These are phyloP conservation scores for Penicillium digitatum DNA, from an alignment of 2,329 filamentous ascomycete genomes.

Conservation along the genomic window DNA sequence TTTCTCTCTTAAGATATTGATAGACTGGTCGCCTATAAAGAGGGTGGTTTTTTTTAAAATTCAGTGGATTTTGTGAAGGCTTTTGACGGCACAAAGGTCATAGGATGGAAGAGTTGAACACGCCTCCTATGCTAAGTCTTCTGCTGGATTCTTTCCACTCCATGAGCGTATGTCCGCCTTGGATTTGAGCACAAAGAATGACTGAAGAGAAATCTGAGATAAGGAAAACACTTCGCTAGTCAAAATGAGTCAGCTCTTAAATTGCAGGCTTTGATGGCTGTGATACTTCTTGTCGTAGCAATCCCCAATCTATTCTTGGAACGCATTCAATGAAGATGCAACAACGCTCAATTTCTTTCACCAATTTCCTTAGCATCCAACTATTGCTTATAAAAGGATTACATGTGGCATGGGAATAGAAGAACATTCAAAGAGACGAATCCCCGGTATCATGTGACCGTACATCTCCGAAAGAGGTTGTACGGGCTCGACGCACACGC, in stretches of 20 bases:
- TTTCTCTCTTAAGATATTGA: neutral
- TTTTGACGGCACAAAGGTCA: neutral
- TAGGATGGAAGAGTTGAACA: neutral
- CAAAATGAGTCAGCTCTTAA: neutral
- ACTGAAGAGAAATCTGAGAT: neutral
- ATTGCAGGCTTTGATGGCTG: neutral
- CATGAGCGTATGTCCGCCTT: neutral
- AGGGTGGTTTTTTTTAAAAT: neutral
- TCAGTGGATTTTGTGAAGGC: accelerated
- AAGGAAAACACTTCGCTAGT: neutral
- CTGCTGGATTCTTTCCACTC: neutral
- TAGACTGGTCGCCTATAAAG: too few species aligned
- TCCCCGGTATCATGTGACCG: neutral
- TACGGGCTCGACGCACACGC: neutral
- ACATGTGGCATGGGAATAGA: neutral
- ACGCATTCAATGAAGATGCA: neutral
- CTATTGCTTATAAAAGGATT: neutral
- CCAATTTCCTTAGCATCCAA: neutral
- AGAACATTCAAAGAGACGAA: neutral
- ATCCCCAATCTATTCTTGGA: neutral
- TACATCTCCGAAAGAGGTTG: neutral
- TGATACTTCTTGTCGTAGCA: neutral
- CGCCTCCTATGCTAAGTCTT: neutral
- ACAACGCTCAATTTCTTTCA: neutral
- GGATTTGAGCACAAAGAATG: neutral